Conservation (phyloP, 768 basidiomycete species). For the Cyathus striatus region DNA sequence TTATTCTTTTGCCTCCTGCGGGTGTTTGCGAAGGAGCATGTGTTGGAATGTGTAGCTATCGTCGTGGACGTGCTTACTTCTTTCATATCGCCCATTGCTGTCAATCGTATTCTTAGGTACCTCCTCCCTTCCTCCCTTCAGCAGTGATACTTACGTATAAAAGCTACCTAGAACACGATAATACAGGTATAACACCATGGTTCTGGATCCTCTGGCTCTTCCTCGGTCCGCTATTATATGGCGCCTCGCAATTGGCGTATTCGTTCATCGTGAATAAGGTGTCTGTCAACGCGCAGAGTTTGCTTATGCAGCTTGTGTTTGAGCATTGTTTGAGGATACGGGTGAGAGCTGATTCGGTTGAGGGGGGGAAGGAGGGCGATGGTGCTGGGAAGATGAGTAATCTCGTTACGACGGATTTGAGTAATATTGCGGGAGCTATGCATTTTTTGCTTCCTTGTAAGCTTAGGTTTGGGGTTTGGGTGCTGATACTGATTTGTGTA, state of each 20-base stretch:
- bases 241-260: conserved; percentile 49
- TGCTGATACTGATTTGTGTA: not conserved
- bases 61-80: conserved; percentile 15
- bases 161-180: conserved; percentile 57
- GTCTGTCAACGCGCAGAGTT: conserved; percentile 31
- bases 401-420: conserved; percentile 60
- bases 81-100: conserved; percentile 33
- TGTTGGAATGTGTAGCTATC: conserved; percentile 18
- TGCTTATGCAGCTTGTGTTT: conserved; percentile 36
- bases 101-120: conserved; percentile 35
- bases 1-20: conserved; percentile 41
- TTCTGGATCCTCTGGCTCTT: conserved; percentile 59
- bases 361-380: conserved; percentile 26
- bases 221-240: conserved; percentile 36
- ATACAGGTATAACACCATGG: conserved; percentile 54
- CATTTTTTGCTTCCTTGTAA: conserved; percentile 26
- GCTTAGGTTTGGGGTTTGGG: too few relatives aligned
- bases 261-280: conserved; percentile 41
- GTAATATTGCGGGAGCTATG: conserved; percentile 27
- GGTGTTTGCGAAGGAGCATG: conserved; percentile 26
- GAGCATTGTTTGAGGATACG: conserved; percentile 55
- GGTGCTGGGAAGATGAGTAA: conserved; percentile 77
- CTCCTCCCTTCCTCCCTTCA: conserved; percentile 3
- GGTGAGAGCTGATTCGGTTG: conserved; percentile 40
- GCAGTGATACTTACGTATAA: too few relatives aligned